phyloP scores from a whole-genome alignment of 305 asterid genomes.

The Euphrasia arctica region DNA sequence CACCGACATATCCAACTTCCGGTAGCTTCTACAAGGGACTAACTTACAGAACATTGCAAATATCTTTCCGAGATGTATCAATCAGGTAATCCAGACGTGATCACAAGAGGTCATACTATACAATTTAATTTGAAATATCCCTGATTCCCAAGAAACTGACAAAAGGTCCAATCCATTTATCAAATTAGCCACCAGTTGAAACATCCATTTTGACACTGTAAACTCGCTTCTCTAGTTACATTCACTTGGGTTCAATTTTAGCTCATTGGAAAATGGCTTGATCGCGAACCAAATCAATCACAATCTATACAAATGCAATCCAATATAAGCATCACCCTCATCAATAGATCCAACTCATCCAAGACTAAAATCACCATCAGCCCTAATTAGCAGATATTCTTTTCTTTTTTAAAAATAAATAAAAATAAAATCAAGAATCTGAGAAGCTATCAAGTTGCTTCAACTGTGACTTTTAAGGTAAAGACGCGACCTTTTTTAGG shows the following conservation, averaged over 20 bases:
- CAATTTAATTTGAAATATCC: background rate
- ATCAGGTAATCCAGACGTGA: background rate
- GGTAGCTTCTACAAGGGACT: background rate
- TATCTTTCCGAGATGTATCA: slow-evolving; percentile 5
- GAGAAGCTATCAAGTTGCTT: slow-evolving; percentile 5
- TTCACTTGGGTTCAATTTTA: background rate
- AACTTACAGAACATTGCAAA: background rate
- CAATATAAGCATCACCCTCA: slow-evolving; percentile 1
- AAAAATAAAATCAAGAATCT: slow-evolving; percentile 6
- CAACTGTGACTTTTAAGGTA: slow-evolving; percentile 22
- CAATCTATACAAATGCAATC: slow-evolving; percentile 10
- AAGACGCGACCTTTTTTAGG: slow-evolving; percentile 25
- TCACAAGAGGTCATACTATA: too few relatives aligned
- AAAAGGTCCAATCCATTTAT: background rate
- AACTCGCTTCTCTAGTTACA: slow-evolving; percentile 6
- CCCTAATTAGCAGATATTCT: background rate
- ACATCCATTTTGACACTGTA: background rate
- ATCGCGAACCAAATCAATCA: slow-evolving; percentile 1
- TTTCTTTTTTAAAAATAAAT: background rate
- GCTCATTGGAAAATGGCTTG: slow-evolving; percentile 16
- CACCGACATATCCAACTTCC: slow-evolving; percentile 14
- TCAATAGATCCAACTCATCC: slow-evolving; percentile 22
- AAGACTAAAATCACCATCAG: slow-evolving; percentile 21
- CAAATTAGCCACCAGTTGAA: background rate
- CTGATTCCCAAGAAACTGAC: background rate